Base-by-base conservation (phyloP, 1,284 basidiomycete species). In the Dichomitus squalens region DNA sequence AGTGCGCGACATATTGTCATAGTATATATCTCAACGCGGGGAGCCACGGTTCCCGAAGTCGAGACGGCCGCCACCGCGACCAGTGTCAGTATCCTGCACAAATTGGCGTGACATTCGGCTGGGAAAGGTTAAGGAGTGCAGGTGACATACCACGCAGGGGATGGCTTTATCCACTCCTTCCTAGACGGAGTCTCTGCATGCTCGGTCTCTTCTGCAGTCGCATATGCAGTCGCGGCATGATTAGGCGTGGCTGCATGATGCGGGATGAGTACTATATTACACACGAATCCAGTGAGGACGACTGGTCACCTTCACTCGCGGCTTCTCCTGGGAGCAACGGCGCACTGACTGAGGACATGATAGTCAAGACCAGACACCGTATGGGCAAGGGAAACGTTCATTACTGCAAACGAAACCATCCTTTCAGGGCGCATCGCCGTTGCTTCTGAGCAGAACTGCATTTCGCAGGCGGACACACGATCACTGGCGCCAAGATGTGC, bases 1-100 rank as follows among this genome's bases (percentile, higher is more conserved):
- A 66, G 58, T 16, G 51, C 64, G 21, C 57, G 62, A 53, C 58
- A 66, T 44, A 67, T 60, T 4, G 67, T 60, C 16, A 59, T 44
- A n/a, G 68, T 69, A 59, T 60, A 65, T 29, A 69, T 64, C 64
- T 87, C 84, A 43, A 90, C 77, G 43, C 79, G 80, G 11, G 87
- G 61, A 82, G 62, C 62, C 4, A 61, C 62, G 12, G 59, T 53
- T 20, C 59, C 62, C 3, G 62, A 64, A 3, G 62, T 64, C 4
- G 62, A 64, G 31, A 64, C 55, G 0, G 87, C 86, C 8, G 84
- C 63, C 0, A 82, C 79, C 2, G 81, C 76, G 4, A 80, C 70
- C 66, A 72, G 75, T 6, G 80, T 82, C 5, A 83, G 75, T 2
- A 83, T 74, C 34, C 77, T 72, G 39, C 86, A 25, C 29, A 31